Base-by-base conservation (phyloP, 1,139 yeast species). In the Diutina sp. region DNA sequence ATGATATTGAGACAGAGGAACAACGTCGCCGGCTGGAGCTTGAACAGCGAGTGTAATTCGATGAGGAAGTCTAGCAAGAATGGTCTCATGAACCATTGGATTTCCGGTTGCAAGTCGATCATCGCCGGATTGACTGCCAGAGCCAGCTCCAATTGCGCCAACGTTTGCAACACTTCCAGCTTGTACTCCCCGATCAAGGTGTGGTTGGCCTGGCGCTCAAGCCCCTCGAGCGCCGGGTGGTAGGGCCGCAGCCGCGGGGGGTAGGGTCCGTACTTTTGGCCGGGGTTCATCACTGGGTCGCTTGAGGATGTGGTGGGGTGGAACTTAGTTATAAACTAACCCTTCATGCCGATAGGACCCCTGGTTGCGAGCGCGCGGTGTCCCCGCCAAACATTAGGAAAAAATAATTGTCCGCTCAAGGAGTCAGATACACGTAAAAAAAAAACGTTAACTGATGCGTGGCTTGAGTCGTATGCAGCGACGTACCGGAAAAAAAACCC, bases 21-120 rank as follows among this genome's bases (percentile, higher is more conserved):
- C 57, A 91, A 74, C 0, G 97, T 90, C 58, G 89, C 85, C 2
- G 90, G 84, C 58, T 85, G 86, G 58, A 93, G 76, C 60, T 80
- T 84, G 64, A 91, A 80, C 56, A 90, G 83, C 11, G 84, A 74
- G 67, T 93, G 98, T 61, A 90, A 77, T 68, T 90, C 96, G 56
- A 90, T 74, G 55, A 90, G 71, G 66, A 89, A 90, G 67, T 90
- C 97, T 56, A 93, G 77, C 56, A 91, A 76, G 64, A 82, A 87
- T 0, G 97, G 96, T 63, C 98, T 80, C 96, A 91, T 90, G 66
- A 78, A 84, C 96, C 97, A 90, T 64, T 85, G 85, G 58, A 91
- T 80, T 69, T 93, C 97, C 0, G 97, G 97, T 69, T 93, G 99
- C 57, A 85, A 73, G 63, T 87, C 95, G 60, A 91, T 88, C 90